Percentiles rank a stretch among this genome's conserved stretches.
These are phyloP conservation scores for Gleditsia sinensis DNA, from an alignment of 306 rosid genomes.

Conservation along the genomic window DNA sequence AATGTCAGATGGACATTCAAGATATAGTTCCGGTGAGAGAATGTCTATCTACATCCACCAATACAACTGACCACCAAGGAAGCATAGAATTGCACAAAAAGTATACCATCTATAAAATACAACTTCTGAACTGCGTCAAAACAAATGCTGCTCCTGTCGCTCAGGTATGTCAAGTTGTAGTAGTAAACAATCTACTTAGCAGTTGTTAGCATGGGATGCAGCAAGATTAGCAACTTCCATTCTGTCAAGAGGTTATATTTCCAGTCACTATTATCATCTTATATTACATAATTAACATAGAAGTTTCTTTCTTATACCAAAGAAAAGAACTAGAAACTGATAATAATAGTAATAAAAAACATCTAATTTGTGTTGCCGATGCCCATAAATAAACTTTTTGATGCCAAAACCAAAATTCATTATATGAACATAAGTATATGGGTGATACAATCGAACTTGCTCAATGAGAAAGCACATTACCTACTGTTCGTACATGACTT, in stretches of 20 bases:
- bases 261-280: slow-evolving; percentile 22
- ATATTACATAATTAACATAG: slow-evolving; percentile 1
- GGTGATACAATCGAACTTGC: neutral
- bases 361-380: neutral
- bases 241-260: slow-evolving; percentile 40
- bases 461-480: slow-evolving; percentile 28
- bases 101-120: slow-evolving; percentile 26
- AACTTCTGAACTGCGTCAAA: slow-evolving; percentile 24
- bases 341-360: neutral
- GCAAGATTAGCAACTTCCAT: slow-evolving; percentile 30
- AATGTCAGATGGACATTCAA: slow-evolving; percentile 50
- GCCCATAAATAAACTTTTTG: slow-evolving; percentile 1
- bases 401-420: neutral
- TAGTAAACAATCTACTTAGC: slow-evolving; percentile 15
- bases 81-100: slow-evolving; percentile 43
- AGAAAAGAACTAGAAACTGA: neutral
- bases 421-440: neutral
- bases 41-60: slow-evolving; percentile 62
- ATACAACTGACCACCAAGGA: slow-evolving; percentile 38
- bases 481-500: neutral
- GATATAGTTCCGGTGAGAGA: slow-evolving; percentile 52
- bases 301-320: neutral
- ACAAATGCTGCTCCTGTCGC: slow-evolving; percentile 28
- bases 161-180: slow-evolving; percentile 17
- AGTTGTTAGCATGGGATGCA: slow-evolving; percentile 26